phyloP scores from a whole-genome alignment of 2,329 filamentous ascomycete genomes.

The Xylariales sp. region DNA sequence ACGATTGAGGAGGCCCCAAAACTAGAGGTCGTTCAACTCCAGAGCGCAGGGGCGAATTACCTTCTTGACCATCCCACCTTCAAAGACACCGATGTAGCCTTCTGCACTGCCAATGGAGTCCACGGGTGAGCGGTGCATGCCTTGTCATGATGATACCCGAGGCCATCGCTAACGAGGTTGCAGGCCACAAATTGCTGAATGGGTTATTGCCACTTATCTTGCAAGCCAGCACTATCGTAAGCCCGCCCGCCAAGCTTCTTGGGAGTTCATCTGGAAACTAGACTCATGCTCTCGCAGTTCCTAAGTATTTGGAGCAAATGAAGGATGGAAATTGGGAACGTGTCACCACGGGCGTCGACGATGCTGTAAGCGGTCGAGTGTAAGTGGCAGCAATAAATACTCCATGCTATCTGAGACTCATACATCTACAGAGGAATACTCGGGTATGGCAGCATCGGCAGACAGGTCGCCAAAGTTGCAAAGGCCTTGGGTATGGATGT shows the following conservation, averaged over 20 bases:
- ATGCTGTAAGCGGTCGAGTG: conserved; percentile 45
- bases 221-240: conserved; percentile 42
- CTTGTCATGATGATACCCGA: no score
- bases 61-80: conserved; percentile 43
- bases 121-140: conserved; percentile 41
- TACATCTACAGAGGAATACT: conserved; percentile 30
- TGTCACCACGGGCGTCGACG: conserved; percentile 34
- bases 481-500: conserved; percentile 61
- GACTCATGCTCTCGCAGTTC: background rate
- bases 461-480: conserved; percentile 43
- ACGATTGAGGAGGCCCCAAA: conserved; percentile 37
- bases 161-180: background rate
- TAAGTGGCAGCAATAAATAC: conserved; percentile 35
- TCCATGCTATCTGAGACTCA: conserved; percentile 3
- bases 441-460: conserved; percentile 41
- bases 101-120: conserved; percentile 55
- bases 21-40: conserved; percentile 49
- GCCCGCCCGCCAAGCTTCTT: no score
- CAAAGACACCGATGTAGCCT: conserved; percentile 42
- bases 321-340: conserved; percentile 35
- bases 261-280: no score
- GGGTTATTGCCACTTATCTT: conserved; percentile 49
- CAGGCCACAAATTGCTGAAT: conserved; percentile 54
- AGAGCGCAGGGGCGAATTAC: conserved; percentile 50
- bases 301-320: conserved; percentile 4